These are phyloP conservation scores for Saturnispora halmiae DNA, from an alignment of 805 yeast species.

Conservation along the genomic window DNA sequence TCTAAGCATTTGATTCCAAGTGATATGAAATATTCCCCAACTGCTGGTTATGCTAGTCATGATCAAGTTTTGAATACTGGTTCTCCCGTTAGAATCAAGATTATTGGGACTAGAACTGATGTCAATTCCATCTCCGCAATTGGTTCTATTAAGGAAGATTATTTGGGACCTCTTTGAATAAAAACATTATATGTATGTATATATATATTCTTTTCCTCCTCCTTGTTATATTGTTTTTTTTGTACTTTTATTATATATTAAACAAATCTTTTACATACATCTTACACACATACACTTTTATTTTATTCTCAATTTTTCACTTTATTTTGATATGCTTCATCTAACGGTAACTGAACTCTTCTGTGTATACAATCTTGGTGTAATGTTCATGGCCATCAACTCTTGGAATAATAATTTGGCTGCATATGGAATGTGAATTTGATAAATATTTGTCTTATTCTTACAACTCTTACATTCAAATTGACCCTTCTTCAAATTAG, in stretches of 20 bases:
- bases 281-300: background rate
- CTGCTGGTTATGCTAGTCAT: constrained; percentile 93
- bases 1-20: constrained; percentile 91
- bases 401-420: constrained; percentile 98
- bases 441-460: constrained; percentile 96
- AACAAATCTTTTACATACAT: background rate
- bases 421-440: constrained; percentile 96
- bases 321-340: constrained; percentile 10
- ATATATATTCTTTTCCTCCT: too few species aligned
- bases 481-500: constrained; percentile 94
- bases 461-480: constrained; percentile 98
- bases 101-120: constrained; percentile 95
- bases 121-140: constrained; percentile 96
- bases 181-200: too few species aligned
- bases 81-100: constrained; percentile 84
- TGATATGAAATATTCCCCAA: constrained; percentile 88
- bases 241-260: constrained; percentile 7
- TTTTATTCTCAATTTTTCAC: background rate
- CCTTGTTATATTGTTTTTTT: too few species aligned
- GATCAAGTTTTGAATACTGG: constrained; percentile 95
- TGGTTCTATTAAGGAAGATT: constrained; percentile 97
- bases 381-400: constrained; percentile 98
- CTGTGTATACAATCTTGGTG: constrained; percentile 95
- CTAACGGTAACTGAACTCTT: constrained; percentile 28
- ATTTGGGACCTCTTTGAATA: constrained; percentile 69